Base-by-base conservation (phyloP, 2,329 filamentous ascomycete species). In the Diaporthe sp. region DNA sequence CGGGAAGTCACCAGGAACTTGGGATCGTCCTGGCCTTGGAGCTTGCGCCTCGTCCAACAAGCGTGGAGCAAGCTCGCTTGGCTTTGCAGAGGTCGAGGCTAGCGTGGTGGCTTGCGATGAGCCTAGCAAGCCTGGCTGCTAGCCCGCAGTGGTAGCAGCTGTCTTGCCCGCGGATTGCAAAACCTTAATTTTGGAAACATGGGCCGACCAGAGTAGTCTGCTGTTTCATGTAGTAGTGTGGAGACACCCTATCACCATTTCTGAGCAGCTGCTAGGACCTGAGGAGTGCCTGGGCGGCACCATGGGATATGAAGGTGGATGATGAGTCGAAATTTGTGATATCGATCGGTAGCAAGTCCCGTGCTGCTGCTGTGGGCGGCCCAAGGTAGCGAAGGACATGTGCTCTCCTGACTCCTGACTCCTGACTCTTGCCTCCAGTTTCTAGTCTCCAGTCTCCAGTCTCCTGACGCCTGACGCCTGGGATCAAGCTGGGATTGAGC, bases 161-260 rank as follows among this genome's bases (percentile, higher is more conserved):
- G 51, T 74, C 49, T 51, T 60, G 51, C 51, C 51, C 49, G 22
- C 65, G 65, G 65, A 42, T 28, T 34, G 15, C 65, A 55, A 68
- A 70, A 70, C 65, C 49, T 70, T 70, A 70, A 70, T 70, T 70
- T 70, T 70, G 49, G 65, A 70, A 70, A 70, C 65, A 70, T 68
- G 65, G 65, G 65, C 47, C 13, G 65, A 68, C 65, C 65, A 70
- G n/a, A 70, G 65, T 55, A 31, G 65, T 51, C 65, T 70, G 65
- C 47, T 70, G 65, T 70, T 70, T 70, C 65, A 70, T 70, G 49
- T 70, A 70, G 65, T 55, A 55, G 47, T 55, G 65, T 55, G 65
- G 65, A 68, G 65, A 70, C 65, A 28, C 49, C 49, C 49, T 39
- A 70, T 31, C 65, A 70, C 65, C 49, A 28, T 28, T 39, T 70